Base-by-base conservation (phyloP, 306 rosid species). In the Vigna angularis region DNA sequence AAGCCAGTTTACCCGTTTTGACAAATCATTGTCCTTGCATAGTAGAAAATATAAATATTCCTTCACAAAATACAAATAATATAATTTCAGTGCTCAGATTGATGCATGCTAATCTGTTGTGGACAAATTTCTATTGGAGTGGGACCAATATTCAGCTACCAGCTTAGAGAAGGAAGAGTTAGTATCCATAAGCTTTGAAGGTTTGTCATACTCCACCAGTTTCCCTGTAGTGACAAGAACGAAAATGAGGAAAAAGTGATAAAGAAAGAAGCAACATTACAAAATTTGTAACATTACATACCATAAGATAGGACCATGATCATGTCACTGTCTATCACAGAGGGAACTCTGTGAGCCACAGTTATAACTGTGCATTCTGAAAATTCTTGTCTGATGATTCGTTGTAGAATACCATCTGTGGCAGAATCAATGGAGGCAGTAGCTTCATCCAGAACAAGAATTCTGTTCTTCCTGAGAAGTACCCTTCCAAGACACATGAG, bases 391-490 rank as follows among this genome's bases (percentile, higher is more conserved):
- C 89, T 80, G 17, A 88, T 91, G 67, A 87, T 72, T 84, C 53
- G 51, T 51, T 88, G 94, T 24, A 90, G 53, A 73, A 85, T 32
- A n/a, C 83, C 84, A 55, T 91, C 94, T 1, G 91, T 91, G 36
- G 90, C 75, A 42, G 91, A 87, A 70, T 91, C 97, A 58, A 90
- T 87, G 44, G 91, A 92, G 11, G 94, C 94, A 28, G 91, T 90
- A 36, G 95, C 95, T 79, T 90, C 97, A 68, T 92, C 97, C 6
- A 90, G 85, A 24, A 92, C 90, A 63, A 92, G 88, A 71, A 90
- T 87, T 87, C 47, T 87, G 70, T 86, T 92, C 72, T 85, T 74
- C 76, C 78, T 87, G 7, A 90, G 91, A 6, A 92, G 86, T 16
- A 90, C 93, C 83, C 93, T 84, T 40, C 97, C 93, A 0, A 92